Evolutionary conservation across 208 protist genomes (phyloP).

Genomic region (Leishmania tropica): DNA sequence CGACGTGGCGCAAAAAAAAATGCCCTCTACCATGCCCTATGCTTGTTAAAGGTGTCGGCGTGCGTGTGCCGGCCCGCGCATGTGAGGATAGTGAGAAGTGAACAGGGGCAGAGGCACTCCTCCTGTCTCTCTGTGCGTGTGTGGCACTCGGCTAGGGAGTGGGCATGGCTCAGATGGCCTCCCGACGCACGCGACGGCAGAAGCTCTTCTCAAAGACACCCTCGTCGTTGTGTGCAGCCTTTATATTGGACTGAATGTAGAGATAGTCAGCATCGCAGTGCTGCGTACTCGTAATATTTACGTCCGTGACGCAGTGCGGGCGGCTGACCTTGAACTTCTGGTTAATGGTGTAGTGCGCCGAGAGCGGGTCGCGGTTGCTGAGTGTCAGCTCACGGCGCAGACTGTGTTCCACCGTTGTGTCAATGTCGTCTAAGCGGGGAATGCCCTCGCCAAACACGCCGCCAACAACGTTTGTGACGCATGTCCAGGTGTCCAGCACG

Average conservation of each 20-base stretch:
- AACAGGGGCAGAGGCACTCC: not conserved
- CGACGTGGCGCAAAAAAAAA: not conserved
- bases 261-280: slow-evolving; percentile 48
- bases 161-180: slow-evolving; percentile 33
- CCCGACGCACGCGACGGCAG: slow-evolving; percentile 41
- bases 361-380: slow-evolving; percentile 66
- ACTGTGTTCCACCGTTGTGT: slow-evolving; percentile 71
- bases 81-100: not conserved
- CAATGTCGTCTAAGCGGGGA: slow-evolving; percentile 64
- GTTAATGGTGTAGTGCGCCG: slow-evolving; percentile 47
- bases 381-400: slow-evolving; percentile 56
- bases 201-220: slow-evolving; percentile 58
- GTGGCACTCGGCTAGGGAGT: not conserved
- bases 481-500: slow-evolving; percentile 53
- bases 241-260: slow-evolving; percentile 50
- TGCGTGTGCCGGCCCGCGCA: not conserved
- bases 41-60: not conserved
- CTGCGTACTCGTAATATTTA: slow-evolving; percentile 48
- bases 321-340: slow-evolving; percentile 58
- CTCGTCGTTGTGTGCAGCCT: slow-evolving; percentile 40
- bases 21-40: not conserved
- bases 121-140: not conserved
- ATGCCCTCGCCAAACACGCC: slow-evolving; percentile 71
- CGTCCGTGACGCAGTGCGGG: slow-evolving; percentile 44
- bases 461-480: slow-evolving; percentile 53